phyloP scores from a whole-genome alignment of 2,329 filamentous ascomycete genomes.

The Didymella keratinophila region DNA sequence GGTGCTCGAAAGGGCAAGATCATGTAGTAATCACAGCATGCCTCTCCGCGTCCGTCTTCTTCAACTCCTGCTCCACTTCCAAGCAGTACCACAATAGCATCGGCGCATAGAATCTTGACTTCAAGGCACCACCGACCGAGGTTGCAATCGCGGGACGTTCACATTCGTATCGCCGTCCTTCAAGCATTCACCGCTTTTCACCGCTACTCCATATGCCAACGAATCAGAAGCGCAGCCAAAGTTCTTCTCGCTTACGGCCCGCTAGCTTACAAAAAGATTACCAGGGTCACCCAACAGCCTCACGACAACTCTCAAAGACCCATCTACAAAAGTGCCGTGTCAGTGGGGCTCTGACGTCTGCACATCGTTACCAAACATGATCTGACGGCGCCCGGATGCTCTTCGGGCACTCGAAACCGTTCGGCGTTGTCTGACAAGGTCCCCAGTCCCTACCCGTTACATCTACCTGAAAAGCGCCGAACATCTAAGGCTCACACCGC shows the following conservation, averaged over 20 bases:
- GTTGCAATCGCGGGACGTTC: constrained; percentile 2
- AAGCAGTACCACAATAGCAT: background rate
- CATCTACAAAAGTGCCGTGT: constrained; percentile 1
- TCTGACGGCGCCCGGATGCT: constrained; percentile 7
- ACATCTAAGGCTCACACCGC: constrained; percentile 21
- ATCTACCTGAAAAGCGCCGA: constrained; percentile 2
- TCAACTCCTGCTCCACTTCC: background rate
- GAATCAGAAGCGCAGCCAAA: constrained; percentile 5
- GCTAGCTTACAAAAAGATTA: constrained; percentile 17
- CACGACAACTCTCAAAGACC: background rate
- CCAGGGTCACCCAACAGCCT: constrained; percentile 16
- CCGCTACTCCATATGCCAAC: constrained; percentile 8
- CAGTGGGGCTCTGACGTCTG: constrained; percentile 20
- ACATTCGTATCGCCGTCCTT: constrained; percentile 5
- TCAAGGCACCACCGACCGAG: background rate
- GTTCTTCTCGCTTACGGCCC: constrained; percentile 14
- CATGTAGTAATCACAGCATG: constrained; percentile 2
- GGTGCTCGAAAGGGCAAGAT: background rate
- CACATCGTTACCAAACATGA: constrained; percentile 9
- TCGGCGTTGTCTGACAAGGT: constrained; percentile 19
- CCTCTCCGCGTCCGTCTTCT: background rate
- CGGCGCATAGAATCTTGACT: background rate
- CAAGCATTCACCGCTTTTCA: constrained; percentile 21
- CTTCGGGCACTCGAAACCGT: constrained; percentile 13
- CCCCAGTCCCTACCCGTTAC: constrained; percentile 3